Evolutionary conservation across 2,329 filamentous ascomycete species (phyloP), one percentile per base, ranked within the genome.

Genomic region (Penicillium sp.): DNA sequence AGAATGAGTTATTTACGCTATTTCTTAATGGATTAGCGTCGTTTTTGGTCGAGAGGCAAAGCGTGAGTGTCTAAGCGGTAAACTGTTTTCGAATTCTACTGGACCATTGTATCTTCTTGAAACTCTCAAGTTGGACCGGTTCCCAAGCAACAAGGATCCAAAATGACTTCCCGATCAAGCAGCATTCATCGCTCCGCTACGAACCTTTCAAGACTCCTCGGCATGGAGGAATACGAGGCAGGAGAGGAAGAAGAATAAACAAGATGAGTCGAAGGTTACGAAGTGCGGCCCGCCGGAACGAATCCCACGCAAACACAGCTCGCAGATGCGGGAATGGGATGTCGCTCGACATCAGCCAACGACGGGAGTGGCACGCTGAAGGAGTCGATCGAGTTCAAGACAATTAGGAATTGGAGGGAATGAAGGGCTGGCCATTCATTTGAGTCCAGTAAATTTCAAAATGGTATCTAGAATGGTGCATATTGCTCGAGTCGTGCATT

Each of bases 321-420:
- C 55, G 43, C 42, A 59, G 44, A 51, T 49, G 46, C 44, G 54
- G 18, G 50, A 50, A 9, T 50, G 58, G 55, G 36, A 54, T 4
- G 10, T 30, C 9, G 28, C 9, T 30, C 28, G 14, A 33, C 31
- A 7, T 33, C 31, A 33, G 6, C 49, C 13, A 22, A 28, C 24
- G 11, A 6, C 10, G 54, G 58, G 9, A 43, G 5, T 38, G 60
- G 1, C 60, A 10, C 58, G 56, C 13, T 49, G 56, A 4, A 62
- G 46, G 36, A 45, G 53, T 52, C 40, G 56, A 22, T 56, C 58
- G 16, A 48, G 22, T 1, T 54, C 58, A 14, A 48, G 58, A 18
- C 58, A 61, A 51, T 62, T 35, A 53, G 16, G 13, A 4, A 20
- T 20, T 18, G n/a, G n/a, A 28, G 14, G 7, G 4, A 27, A 9